Evolutionary conservation across 2,329 filamentous ascomycete genomes (phyloP), one percentile per base, ranked within the genome.

Genomic region (Colletotrichum chlorophyti): DNA sequence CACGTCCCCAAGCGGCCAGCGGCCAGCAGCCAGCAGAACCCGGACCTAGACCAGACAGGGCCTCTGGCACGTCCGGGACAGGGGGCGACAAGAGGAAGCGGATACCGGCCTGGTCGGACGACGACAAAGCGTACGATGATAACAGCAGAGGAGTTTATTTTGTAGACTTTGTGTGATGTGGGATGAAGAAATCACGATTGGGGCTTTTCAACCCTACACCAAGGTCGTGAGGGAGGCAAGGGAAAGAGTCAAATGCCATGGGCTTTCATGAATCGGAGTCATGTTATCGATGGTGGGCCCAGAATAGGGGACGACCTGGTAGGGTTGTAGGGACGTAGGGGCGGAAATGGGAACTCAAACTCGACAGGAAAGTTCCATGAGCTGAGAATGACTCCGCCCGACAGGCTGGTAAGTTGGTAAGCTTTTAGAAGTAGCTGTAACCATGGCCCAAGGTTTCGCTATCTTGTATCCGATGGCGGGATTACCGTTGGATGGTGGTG

Each of bases 221-320:
- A 21, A 35, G 23, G 17, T 31, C 17, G 24, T 21, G 23, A 15
- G 29, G 15, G 19, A 12, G 8, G 27, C 10, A 19, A 35, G 12
- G 24, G 27, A 32, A 45, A 37, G 19, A 35, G 27, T 45, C 5
- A 17, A 45, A 35, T 41, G 15, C 21, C 29, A 46, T n/a, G n/a
- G n/a, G n/a, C n/a, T n/a, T n/a, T n/a, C n/a, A n/a, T 50, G 53
- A 58, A 37, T 53, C 53, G 49, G 35, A 45, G 48, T 46, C n/a
- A 34, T 58, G 48, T 53, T 58, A 34, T 58, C 53, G 38, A 41
- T 34, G 53, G 53, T 58, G 53, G 53, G 41, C 26, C 45, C 46
- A 19, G 6, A 43, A 27, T n/a, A 47, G 45, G 48, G 31, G 34
- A 49, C 46, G n/a, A n/a, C n/a, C n/a, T n/a, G n/a, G n/a, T n/a